Evolutionary conservation across 208 protist species (phyloP).

Genomic region (Crithidia mellificae): DNA sequence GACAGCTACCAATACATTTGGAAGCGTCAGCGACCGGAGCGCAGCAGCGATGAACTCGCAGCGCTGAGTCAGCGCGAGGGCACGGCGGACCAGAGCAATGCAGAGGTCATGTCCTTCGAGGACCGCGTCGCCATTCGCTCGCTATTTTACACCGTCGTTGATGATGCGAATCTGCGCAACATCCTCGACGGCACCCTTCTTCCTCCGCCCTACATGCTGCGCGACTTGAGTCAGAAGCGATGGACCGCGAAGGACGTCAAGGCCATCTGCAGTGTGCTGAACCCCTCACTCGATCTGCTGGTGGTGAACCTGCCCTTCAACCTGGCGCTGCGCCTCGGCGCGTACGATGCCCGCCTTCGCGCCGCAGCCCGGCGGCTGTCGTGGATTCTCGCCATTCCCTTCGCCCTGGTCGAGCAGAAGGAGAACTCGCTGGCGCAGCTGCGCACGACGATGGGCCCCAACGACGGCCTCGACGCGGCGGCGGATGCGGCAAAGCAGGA

Average conservation of each 20-base stretch:
- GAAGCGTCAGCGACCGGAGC: slow-evolving; percentile 42
- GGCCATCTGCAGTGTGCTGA: slow-evolving; percentile 42
- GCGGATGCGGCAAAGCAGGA: slow-evolving; percentile 29
- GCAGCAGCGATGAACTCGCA: slow-evolving; percentile 33
- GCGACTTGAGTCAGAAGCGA: slow-evolving; percentile 32
- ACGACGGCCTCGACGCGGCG: slow-evolving; percentile 1
- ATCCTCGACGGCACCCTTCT: slow-evolving; percentile 70
- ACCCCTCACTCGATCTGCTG: slow-evolving; percentile 46
- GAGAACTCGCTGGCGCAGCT: slow-evolving; percentile 38
- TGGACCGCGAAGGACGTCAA: slow-evolving; percentile 50
- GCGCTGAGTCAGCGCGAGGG: slow-evolving; percentile 9
- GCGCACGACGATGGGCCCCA: neutral
- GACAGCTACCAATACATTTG: slow-evolving; percentile 63
- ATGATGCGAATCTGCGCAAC: slow-evolving; percentile 44
- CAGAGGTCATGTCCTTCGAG: slow-evolving; percentile 45
- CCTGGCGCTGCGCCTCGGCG: slow-evolving; percentile 51
- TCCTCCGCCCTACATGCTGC: slow-evolving; percentile 61
- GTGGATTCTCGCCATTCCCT: slow-evolving; percentile 66
- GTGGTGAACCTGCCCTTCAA: slow-evolving; percentile 72
- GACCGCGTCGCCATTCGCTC: slow-evolving; percentile 61
- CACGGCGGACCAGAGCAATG: neutral
- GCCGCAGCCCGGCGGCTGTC: slow-evolving; percentile 65
- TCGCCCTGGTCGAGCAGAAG: slow-evolving; percentile 55
- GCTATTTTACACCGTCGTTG: slow-evolving; percentile 65
- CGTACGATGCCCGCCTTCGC: slow-evolving; percentile 76